Percentiles rank a stretch among this genome's conserved stretches.
phyloP scores from a whole-genome alignment of 345 rosid species.

The Hirschfeldia incana region DNA sequence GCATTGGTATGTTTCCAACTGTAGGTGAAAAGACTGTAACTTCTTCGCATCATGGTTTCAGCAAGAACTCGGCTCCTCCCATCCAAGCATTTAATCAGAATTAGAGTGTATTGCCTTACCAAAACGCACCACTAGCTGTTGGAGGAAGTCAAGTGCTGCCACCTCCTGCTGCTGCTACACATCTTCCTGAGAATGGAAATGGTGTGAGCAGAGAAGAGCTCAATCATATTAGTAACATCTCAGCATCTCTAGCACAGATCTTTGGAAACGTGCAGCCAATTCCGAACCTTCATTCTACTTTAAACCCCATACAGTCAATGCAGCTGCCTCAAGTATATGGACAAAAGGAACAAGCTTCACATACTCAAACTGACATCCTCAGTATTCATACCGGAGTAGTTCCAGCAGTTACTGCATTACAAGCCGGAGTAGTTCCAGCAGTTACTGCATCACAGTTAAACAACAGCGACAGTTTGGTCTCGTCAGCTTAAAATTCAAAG shows the following conservation, averaged over 20 bases:
- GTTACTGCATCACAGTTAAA: constrained; percentile 28
- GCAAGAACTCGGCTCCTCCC: constrained; percentile 39
- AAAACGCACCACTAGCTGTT: constrained; percentile 36
- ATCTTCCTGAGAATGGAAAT: constrained; percentile 42
- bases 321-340: constrained; percentile 44
- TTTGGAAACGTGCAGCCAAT: constrained; percentile 61
- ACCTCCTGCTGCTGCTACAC: constrained; percentile 24
- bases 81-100: constrained; percentile 36
- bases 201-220: constrained; percentile 57
- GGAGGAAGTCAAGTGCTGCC: constrained; percentile 49
- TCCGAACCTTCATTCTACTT: constrained; percentile 42
- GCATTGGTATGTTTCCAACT: constrained; percentile 37
- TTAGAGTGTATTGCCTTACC: constrained; percentile 38
- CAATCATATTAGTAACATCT: constrained; percentile 59
- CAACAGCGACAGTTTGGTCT: constrained; percentile 30
- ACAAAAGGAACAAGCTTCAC: constrained; percentile 40
- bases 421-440: constrained; percentile 21
- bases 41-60: constrained; percentile 25
- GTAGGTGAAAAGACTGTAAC: constrained; percentile 7
- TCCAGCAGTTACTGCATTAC: constrained; percentile 29
- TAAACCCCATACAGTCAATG: constrained; percentile 46
- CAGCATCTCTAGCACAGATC: constrained; percentile 75
- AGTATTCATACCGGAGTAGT: constrained; percentile 40
- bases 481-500: constrained; percentile 39
- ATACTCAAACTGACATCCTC: constrained; percentile 51